These are phyloP conservation scores for Phytophthora pistaciae DNA, from an alignment of 352 stramenopile species.

Conservation along the genomic window DNA sequence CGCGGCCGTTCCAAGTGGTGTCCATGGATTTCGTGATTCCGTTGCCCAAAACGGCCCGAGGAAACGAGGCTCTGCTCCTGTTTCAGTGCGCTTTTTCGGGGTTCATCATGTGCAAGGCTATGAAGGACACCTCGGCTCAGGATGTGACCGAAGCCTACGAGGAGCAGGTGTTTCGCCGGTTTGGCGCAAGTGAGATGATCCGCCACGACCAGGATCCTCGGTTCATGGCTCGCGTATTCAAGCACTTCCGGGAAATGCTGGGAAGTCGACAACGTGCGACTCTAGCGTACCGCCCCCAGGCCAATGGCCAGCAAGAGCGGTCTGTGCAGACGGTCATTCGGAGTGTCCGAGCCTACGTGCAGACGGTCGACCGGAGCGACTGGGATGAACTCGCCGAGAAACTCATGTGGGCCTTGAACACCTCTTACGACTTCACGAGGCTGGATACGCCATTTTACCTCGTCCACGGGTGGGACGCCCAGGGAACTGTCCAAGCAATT, in stretches of 20 bases:
- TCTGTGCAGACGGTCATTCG: slow-evolving; percentile 40
- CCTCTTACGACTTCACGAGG: slow-evolving; percentile 17
- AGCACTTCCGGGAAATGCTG: slow-evolving; percentile 33
- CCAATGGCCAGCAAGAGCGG: slow-evolving; percentile 45
- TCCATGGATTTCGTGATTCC: neutral
- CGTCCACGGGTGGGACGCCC: slow-evolving; percentile 26
- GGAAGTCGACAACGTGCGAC: slow-evolving; percentile 29
- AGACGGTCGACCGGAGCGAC: slow-evolving; percentile 32
- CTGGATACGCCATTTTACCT: slow-evolving; percentile 25
- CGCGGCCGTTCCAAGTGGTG: neutral
- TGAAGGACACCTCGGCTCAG: neutral
- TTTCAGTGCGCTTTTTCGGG: neutral
- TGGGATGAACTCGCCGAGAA: slow-evolving; percentile 39
- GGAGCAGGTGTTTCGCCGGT: neutral
- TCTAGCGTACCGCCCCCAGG: slow-evolving; percentile 39
- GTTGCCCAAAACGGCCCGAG: neutral
- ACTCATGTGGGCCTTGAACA: slow-evolving; percentile 37
- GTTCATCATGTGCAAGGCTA: neutral
- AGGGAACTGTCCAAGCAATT: slow-evolving; percentile 12
- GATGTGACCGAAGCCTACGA: neutral
- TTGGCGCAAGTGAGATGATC: neutral
- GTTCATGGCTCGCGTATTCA: slow-evolving; percentile 20
- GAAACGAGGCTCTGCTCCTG: neutral
- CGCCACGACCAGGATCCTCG: neutral
- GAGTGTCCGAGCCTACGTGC: slow-evolving; percentile 24